These are phyloP conservation scores for Theobroma cacao DNA, from an alignment of 345 rosid species.

Conservation along the genomic window DNA sequence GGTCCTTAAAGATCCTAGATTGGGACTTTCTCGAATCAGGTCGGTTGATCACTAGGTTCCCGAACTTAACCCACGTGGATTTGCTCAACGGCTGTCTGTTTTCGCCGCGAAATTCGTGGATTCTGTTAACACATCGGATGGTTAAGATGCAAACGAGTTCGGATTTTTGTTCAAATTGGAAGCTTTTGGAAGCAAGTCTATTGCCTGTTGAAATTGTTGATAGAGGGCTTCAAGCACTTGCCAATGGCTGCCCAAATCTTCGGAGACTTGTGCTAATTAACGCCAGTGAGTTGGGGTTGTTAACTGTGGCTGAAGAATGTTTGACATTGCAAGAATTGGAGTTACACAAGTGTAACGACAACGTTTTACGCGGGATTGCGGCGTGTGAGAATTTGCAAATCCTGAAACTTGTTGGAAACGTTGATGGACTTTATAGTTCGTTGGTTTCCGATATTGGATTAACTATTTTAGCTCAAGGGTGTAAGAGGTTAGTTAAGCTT, in stretches of 20 bases:
- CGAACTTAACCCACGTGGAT: conserved; percentile 63
- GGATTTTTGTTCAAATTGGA: conserved; percentile 31
- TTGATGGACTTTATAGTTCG: conserved; percentile 63
- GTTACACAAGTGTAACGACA: conserved; percentile 69
- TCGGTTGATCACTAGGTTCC: conserved; percentile 59
- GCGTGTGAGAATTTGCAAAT: conserved; percentile 85
- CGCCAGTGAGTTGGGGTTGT: conserved; percentile 71
- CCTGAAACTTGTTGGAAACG: conserved; percentile 62
- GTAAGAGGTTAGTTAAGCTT: conserved; percentile 84
- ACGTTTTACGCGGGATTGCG: conserved; percentile 68
- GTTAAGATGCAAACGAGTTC: conserved; percentile 48
- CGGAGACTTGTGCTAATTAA: conserved; percentile 61
- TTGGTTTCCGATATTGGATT: conserved; percentile 84
- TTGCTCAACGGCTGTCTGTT: conserved; percentile 50
- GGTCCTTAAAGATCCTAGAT: conserved; percentile 55
- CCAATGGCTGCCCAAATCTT: conserved; percentile 63
- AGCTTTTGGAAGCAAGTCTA: conserved; percentile 50
- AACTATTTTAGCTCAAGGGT: conserved; percentile 89
- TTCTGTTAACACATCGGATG: conserved; percentile 46
- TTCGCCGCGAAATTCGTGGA: conserved; percentile 50
- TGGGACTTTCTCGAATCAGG: conserved; percentile 77
- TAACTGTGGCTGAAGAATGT: conserved; percentile 63
- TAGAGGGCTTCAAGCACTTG: conserved; percentile 50
- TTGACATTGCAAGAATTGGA: conserved; percentile 77
- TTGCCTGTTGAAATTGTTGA: conserved; percentile 64